A percentile compares a stretch with the other conserved stretches of the same genome.
Conservation (phyloP, 148 eudicot species). For the Camellia lanceoleosa region DNA sequence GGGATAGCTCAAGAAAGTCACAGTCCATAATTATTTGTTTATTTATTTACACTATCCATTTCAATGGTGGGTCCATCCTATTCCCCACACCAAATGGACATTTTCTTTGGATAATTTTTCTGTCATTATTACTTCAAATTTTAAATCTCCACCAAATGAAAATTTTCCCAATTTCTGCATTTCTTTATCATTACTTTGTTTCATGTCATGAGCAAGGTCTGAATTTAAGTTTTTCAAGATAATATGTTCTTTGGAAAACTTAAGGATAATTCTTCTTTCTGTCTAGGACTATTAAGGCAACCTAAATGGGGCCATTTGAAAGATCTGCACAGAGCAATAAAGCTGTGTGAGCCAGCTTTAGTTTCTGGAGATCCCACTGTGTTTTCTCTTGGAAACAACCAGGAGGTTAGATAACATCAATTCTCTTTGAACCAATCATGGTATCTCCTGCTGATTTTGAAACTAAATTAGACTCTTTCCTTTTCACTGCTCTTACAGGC, state of each 20-base stretch:
- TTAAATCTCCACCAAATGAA: neutral
- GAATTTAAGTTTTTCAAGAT: neutral
- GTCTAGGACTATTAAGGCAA: slow-evolving; percentile 57
- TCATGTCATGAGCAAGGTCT: neutral
- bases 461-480: neutral
- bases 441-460: neutral
- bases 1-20: neutral
- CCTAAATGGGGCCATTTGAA: slow-evolving; percentile 87
- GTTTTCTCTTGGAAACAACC: slow-evolving; percentile 44
- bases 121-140: neutral
- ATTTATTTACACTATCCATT: neutral
- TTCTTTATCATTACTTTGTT: slow-evolving; percentile 1
- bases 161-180: neutral
- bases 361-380: slow-evolving; percentile 56
- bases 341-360: slow-evolving; percentile 76
- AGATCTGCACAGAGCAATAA: slow-evolving; percentile 76
- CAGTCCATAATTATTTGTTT: neutral
- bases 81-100: neutral
- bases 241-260: neutral
- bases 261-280: neutral
- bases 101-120: neutral
- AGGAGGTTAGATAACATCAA: slow-evolving; percentile 53
- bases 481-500: slow-evolving; percentile 37
- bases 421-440: neutral
- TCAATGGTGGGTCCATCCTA: neutral